These are phyloP conservation scores for Diaporthe humulicola DNA, from an alignment of 2,329 filamentous ascomycete species.

Conservation along the genomic window DNA sequence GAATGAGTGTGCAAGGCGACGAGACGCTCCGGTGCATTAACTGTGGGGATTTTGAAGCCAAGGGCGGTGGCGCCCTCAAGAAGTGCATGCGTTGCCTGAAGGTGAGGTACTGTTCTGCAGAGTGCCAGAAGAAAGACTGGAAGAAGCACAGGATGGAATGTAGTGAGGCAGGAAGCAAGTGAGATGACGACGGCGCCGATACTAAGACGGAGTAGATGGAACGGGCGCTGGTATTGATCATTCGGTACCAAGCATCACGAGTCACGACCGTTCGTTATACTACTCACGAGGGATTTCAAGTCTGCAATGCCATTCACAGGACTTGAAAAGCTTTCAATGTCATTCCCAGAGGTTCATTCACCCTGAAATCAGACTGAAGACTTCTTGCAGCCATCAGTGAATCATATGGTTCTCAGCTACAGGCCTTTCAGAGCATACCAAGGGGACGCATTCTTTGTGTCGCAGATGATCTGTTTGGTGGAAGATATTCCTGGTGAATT, in stretches of 20 bases:
- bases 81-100: slow-evolving; percentile 60
- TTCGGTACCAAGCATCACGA: neutral
- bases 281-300: neutral
- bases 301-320: neutral
- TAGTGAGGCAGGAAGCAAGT: slow-evolving; percentile 39
- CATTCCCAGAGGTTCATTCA: too few relatives aligned
- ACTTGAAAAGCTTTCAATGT: too few relatives aligned
- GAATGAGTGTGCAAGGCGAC: neutral
- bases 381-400: too few relatives aligned
- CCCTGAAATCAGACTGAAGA: too few relatives aligned
- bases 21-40: slow-evolving; percentile 47
- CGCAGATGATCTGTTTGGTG: too few relatives aligned
- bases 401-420: too few relatives aligned
- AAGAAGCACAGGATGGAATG: slow-evolving; percentile 63
- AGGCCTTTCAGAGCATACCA: too few relatives aligned
- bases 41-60: slow-evolving; percentile 52
- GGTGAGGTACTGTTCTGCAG: slow-evolving; percentile 63
- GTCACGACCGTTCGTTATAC: too few relatives aligned
- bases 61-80: slow-evolving; percentile 52
- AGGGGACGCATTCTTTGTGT: too few relatives aligned
- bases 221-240: neutral
- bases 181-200: neutral
- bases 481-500: too few relatives aligned
- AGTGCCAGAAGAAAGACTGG: slow-evolving; percentile 69
- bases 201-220: neutral